Evolutionary conservation across 2,329 filamentous ascomycete genomes (phyloP), one percentile per base, ranked within the genome.

Genomic region (Ceratocystis colombiana): DNA sequence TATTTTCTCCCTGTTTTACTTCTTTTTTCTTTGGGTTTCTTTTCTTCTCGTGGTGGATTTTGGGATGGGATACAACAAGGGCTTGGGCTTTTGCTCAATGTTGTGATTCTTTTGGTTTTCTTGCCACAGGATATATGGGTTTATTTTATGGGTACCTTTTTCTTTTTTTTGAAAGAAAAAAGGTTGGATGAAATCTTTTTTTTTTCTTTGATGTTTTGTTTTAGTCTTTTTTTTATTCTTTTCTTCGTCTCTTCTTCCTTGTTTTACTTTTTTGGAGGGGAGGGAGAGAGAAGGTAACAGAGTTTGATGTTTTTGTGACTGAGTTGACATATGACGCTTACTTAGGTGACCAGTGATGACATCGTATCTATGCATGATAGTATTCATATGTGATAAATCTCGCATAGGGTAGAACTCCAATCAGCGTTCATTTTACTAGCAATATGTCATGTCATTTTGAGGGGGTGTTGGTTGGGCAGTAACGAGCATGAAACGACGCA

Each of bases 71-170:
- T n/a, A n/a, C 17, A 59, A 59, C 55, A 25, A 59, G 61, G 44
- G 37, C 37, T 46, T 48, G 46, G 61, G 8, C 46, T 68, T 55
- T 46, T 62, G 22, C 55, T 63, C 64, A 45, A 50, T 64, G 12
- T 28, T 64, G 57, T 30, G 67, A 61, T 61, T 69, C 67, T 55
- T 30, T 45, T 50, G 53, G 62, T 68, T 62, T 64, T 64, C 64
- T 62, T 66, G 50, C 33, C 22, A 33, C 20, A 25, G 48, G 20
- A 53, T 25, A 28, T 28, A 33, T 33, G 30, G 48, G 48, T 5
- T 10, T 28, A 64, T 37, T 64, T 50, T 65, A 61, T 65, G 48
- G 22, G 48, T 15, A 28, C 61, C 59, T 45, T 45, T 64, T 64
- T 62, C 33, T 48, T 53, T 45, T 61, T 53, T n/a, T 28, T 10